Evolutionary conservation across 1,284 basidiomycete genomes (phyloP).

Genomic region (Heterobasidion parviporum): DNA sequence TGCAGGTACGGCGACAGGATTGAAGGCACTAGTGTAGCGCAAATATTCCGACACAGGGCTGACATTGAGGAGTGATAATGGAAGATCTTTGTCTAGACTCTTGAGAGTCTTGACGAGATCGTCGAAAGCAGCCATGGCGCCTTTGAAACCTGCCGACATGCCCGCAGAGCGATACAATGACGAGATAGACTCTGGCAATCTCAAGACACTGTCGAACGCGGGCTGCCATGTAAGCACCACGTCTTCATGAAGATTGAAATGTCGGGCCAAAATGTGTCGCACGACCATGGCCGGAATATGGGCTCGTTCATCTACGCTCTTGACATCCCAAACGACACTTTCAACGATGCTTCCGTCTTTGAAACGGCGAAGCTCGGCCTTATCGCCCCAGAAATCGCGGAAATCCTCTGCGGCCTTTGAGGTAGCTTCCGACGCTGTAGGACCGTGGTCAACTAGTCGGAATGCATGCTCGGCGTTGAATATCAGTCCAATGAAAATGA

Average conservation of each 20-base stretch:
- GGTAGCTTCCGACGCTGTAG: constrained; percentile 59
- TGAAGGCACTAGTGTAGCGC: constrained; percentile 81
- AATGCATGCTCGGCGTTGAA: constrained; percentile 67
- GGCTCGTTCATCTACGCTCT: constrained; percentile 66
- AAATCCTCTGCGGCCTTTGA: constrained; percentile 53
- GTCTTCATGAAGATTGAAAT: constrained; percentile 55
- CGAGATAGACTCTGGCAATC: constrained; percentile 54
- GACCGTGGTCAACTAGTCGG: constrained; percentile 85
- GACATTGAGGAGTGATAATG: constrained; percentile 74
- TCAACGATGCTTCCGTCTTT: constrained; percentile 92
- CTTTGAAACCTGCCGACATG: constrained; percentile 62
- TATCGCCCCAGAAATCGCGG: constrained; percentile 85
- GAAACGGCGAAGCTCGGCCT: constrained; percentile 92
- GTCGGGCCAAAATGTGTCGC: constrained; percentile 64
- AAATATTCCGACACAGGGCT: constrained; percentile 69
- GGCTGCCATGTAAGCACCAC: constrained; percentile 53
- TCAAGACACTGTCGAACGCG: constrained; percentile 59
- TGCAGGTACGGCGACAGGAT: constrained; percentile 50
- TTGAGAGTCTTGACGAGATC: constrained; percentile 73
- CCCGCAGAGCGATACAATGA: constrained; percentile 39
- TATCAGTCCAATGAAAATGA: constrained; percentile 65
- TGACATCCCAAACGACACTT: constrained; percentile 90
- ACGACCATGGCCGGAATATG: constrained; percentile 76
- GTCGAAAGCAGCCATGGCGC: constrained; percentile 78
- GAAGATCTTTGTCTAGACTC: constrained; percentile 69